phyloP scores from a whole-genome alignment of 129 eudicot species.

The Centrapalus pauciflorus region DNA sequence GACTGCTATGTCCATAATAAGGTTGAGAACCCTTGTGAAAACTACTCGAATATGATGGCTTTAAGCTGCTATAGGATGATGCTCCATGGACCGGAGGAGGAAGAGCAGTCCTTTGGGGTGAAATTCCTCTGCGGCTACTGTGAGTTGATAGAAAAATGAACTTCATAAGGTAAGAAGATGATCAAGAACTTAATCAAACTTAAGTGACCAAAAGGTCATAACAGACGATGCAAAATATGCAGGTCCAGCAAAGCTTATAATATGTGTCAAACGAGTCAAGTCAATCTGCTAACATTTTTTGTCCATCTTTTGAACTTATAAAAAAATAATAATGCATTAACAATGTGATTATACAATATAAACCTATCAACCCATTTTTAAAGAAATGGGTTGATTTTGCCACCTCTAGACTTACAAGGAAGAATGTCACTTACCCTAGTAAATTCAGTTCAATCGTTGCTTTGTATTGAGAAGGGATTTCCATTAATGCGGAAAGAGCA shows the following conservation, averaged over 20 bases:
- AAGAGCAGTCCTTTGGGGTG: constrained; percentile 57
- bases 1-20: constrained; percentile 26
- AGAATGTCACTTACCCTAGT: constrained; percentile 52
- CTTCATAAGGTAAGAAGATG: neutral
- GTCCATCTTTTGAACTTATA: too few relatives aligned
- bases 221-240: neutral
- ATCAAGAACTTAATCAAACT: neutral
- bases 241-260: too few relatives aligned
- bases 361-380: too few relatives aligned
- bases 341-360: too few relatives aligned
- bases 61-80: constrained; percentile 33
- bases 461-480: constrained; percentile 90
- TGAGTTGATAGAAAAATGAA: neutral
- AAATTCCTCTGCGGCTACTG: constrained; percentile 55
- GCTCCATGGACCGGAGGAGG: constrained; percentile 70
- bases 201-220: constrained; percentile 5
- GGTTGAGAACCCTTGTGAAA: constrained; percentile 50
- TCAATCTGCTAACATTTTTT: too few relatives aligned
- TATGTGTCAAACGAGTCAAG: too few relatives aligned
- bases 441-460: constrained; percentile 84
- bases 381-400: too few relatives aligned
- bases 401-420: neutral
- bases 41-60: constrained; percentile 44
- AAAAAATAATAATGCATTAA: too few relatives aligned
- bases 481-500: constrained; percentile 94